Evolutionary conservation across 139 green algal genomes (phyloP), one percentile per base, ranked within the genome.

Genomic region (Volvox reticuliferus): DNA sequence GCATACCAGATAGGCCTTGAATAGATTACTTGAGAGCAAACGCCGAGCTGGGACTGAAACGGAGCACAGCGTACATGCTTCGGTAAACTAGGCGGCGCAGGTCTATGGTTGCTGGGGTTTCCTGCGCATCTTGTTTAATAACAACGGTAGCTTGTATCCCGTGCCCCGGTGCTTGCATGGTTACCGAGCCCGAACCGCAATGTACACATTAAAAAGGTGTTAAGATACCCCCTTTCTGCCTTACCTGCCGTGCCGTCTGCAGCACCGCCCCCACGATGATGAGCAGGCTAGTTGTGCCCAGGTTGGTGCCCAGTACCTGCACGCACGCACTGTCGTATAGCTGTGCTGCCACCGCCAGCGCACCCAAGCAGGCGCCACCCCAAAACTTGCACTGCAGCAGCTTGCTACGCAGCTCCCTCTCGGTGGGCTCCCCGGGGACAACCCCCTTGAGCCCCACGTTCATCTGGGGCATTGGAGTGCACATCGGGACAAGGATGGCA

Each of bases 231-330:
- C 2, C 22, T 13, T 18, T 16, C 20, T 12, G 37, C 36, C 91
- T 26, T 80, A 96, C 92, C 92, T 96, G 94, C 9, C 94, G 91
- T n/a, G 91, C 91, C 62, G 91, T 94, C 82, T 96, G 93, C 87
- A 95, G 91, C 36, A 95, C 92, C 24, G 94, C 91, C 2, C 94
- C 94, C 32, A 96, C 94, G 35, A 96, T 95, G 69, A 96, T 96
- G 33, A 96, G 93, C 88, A 96, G 90, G 61, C 73, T 93, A 50
- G 94, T 96, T 16, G 93, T 94, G 17, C 82, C 92, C 61, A 96
- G 90, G 0, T 81, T 92, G 32, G 92, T 92, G 61, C 94, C 94
- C 68, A 96, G 75, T 30, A 79, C 75, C 76, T 28, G 33, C 69
- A 92, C n/a, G 62, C 92, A 94, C 14, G 82, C 76, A 0, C 33